Evolutionary conservation across 2,329 filamentous ascomycete species (phyloP), one percentile per base, ranked within the genome.

Genomic region (Trichoderma harzianum): DNA sequence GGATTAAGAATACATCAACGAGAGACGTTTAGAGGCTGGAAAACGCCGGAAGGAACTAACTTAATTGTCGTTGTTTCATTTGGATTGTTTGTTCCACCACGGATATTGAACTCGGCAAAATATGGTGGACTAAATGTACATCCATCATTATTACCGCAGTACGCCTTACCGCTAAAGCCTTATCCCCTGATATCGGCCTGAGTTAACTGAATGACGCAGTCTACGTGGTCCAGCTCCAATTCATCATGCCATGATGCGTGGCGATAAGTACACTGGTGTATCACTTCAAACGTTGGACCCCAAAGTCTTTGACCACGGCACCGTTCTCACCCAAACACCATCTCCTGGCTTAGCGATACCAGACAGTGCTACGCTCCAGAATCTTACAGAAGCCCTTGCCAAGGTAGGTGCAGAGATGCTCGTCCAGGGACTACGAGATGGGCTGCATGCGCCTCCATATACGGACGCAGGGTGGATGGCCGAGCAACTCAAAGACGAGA

Each of bases 41-140:
- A 88, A 86, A 86, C 91, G 39, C 91, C 91, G 0, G 77, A 79
- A 57, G 78, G 84, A 3, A 89, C 90, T 75, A 94, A 98, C 79
- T 85, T 99, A 72, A 88, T 99, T 75, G 86, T 98, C 60, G 95
- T 95, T 62, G 96, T 98, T 5, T 98, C 96, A 0, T 99, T 98
- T 82, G 96, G 96, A 3, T 87, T 97, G 8, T 92, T 98, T 73
- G 91, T 99, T 1, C 96, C 96, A 0, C 86, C 87, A 0, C 87
- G 93, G 5, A 89, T 98, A 18, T 84, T 99, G 26, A 83, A 84
- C 26, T 83, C 83, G 1, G 89, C 92, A 28, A 89, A 88, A 76
- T 97, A 97, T 82, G 95, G 95, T 57, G 96, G 96, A 0, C 83
- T 99, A 3, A 99, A 99, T 80, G 87, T 99, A 2, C 96, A 99